Conservation (phyloP, 2,329 filamentous ascomycete species). For the Mycosphaerella arachidis region DNA sequence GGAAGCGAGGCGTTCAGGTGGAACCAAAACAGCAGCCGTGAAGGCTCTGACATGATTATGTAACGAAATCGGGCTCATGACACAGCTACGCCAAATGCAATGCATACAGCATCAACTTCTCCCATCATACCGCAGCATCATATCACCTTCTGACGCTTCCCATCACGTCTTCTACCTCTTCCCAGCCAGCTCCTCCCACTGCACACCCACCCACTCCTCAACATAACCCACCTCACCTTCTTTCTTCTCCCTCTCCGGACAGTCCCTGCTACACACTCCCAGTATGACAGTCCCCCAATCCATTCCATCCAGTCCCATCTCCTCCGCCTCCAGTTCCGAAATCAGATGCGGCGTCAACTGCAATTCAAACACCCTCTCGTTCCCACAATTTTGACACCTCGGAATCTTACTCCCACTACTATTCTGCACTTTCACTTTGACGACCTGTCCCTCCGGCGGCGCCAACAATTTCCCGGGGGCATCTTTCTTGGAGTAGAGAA, state of each 20-base stretch:
- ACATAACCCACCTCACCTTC: constrained; percentile 68
- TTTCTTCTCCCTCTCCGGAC: constrained; percentile 54
- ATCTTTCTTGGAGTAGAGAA: constrained; percentile 79
- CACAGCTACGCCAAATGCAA: not conserved
- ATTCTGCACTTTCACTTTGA: constrained; percentile 17
- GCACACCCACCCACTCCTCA: constrained; percentile 96
- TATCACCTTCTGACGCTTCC: not conserved
- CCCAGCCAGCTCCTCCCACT: constrained; percentile 75
- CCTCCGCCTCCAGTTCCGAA: constrained; percentile 73
- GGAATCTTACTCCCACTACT: constrained; percentile 53
- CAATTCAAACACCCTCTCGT: constrained; percentile 76
- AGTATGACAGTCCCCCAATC: constrained; percentile 95
- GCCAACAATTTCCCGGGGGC: constrained; percentile 62
- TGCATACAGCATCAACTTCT: not conserved
- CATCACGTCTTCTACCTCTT: not conserved
- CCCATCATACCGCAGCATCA: not conserved
- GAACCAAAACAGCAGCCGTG: not conserved
- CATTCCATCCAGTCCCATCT: constrained; percentile 73
- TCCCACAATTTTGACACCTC: constrained; percentile 70
- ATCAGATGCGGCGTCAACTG: constrained; percentile 92
- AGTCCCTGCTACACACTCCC: constrained; percentile 78
- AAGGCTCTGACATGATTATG: not conserved
- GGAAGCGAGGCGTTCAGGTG: constrained; percentile 13
- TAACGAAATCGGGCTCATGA: not conserved
- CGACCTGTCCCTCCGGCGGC: constrained; percentile 25